phyloP scores from a whole-genome alignment of 805 yeast species.

The Yamadazyma insecticola region DNA sequence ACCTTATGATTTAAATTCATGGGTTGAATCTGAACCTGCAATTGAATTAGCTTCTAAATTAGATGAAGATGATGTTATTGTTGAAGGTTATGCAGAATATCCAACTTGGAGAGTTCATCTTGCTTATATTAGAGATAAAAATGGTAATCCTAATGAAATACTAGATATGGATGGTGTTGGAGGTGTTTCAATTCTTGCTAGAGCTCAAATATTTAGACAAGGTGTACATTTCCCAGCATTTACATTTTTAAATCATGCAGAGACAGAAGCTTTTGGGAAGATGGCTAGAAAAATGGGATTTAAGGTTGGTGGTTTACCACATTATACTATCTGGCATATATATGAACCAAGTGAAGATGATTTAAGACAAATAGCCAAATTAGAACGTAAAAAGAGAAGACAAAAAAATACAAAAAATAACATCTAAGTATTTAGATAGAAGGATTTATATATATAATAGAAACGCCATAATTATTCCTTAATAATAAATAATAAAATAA shows the following conservation, averaged over 20 bases:
- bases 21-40: conserved; percentile 87
- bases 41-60: conserved; percentile 57
- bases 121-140: conserved; percentile 61
- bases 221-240: conserved; percentile 86
- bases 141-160: conserved; percentile 60
- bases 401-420: conserved; percentile 11
- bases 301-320: conserved; percentile 83
- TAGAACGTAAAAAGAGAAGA: conserved; percentile 64
- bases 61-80: conserved; percentile 80
- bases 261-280: conserved; percentile 84
- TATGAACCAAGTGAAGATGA: conserved; percentile 88
- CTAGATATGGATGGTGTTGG: conserved; percentile 81
- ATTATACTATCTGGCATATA: conserved; percentile 87
- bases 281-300: conserved; percentile 77
- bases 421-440: too few relatives aligned
- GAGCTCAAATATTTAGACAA: conserved; percentile 67
- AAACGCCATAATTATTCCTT: too few relatives aligned
- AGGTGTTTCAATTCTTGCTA: conserved; percentile 77
- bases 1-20: conserved; percentile 93
- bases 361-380: conserved; percentile 59
- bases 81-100: conserved; percentile 83
- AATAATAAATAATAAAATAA: too few relatives aligned
- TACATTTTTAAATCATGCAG: conserved; percentile 80
- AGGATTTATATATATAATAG: conserved; percentile 5
- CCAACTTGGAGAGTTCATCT: conserved; percentile 84